Evolutionary conservation across 2,329 filamentous ascomycete genomes (phyloP).

Genomic region (Tympanopsis confertula): DNA sequence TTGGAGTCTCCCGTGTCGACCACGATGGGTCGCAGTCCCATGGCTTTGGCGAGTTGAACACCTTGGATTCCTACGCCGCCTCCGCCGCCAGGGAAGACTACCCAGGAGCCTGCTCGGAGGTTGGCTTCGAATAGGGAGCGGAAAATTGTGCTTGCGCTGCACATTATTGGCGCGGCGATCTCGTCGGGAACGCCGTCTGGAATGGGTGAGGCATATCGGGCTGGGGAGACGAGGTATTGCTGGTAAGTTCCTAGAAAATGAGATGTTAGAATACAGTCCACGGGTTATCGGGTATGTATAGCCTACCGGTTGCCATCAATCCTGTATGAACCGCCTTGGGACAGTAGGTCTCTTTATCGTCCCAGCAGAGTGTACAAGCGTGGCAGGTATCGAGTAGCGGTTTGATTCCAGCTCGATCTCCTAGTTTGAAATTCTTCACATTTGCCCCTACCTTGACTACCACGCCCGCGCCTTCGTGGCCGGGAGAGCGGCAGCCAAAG

Average conservation of each 20-base stretch:
- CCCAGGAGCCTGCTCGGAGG: constrained; percentile 38
- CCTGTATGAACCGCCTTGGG: constrained; percentile 29
- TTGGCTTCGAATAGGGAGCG: constrained; percentile 37
- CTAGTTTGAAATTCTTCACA: constrained; percentile 38
- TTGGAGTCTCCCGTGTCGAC: constrained; percentile 38
- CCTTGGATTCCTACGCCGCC: constrained; percentile 46
- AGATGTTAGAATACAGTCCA: not conserved
- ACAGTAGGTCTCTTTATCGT: constrained; percentile 40
- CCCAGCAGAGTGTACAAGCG: constrained; percentile 35
- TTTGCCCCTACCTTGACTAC: constrained; percentile 42
- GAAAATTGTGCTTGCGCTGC: constrained; percentile 44
- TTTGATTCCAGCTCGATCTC: constrained; percentile 39
- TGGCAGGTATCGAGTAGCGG: constrained; percentile 38
- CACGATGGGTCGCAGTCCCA: constrained; percentile 43
- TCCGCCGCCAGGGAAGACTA: constrained; percentile 40
- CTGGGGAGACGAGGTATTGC: constrained; percentile 44
- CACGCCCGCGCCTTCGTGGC: constrained; percentile 44
- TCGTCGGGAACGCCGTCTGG: constrained; percentile 34
- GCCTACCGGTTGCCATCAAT: constrained; percentile 19
- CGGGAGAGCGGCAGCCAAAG: constrained; percentile 30
- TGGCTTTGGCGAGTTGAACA: constrained; percentile 38
- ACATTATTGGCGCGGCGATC: constrained; percentile 48
- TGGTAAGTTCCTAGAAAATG: constrained; percentile 34
- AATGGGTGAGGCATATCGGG: constrained; percentile 36
- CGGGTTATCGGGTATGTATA: too few species aligned